Base-by-base conservation (phyloP, 441 rosid species). In the Erysimum pusillum region DNA sequence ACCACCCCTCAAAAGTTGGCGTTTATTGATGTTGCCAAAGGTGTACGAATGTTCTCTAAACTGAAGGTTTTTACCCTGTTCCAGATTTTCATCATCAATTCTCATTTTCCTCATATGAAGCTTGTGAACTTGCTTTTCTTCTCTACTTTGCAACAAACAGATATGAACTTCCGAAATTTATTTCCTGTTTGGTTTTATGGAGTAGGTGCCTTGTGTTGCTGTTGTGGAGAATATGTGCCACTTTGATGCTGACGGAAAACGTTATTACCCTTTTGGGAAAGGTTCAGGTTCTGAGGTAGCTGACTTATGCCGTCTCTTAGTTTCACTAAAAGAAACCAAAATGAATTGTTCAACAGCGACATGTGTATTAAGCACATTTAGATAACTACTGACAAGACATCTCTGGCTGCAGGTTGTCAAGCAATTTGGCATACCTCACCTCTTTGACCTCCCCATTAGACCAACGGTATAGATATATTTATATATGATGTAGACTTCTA, bases 221-320 rank as follows among this genome's bases (percentile, higher is more conserved):
- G 98, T 92, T 49, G 97, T 95, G 63, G 98, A 95, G 86, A 95
- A 92, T 83, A 95, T 92, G 99, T 91, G 96, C 82, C 96, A 95
- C 81, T 95, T 92, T 72, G 97, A 95, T 75, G 97, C 93, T 53
- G 97, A 91, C 76, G 99, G 99, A 56, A 91, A 92, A 84, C 94
- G 99, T 67, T 88, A 87, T 75, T 95, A 95, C 80, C 99, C 99
- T 64, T 92, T 95, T 69, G 98, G 98, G 36, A 88, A 93, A 90
- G 99, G 99, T 72, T 95, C 99, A 63, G 98, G 99, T 52, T 82
- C 97, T 73, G 92, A 92, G 98, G 99, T 82, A 87, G 58, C n/a
- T 52, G 6, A 35, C 11, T 52, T 44, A 36, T 54, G 6, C 32
- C 53, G 1, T 61, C 69, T 69, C 34, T 15, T 48, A 32, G 58